phyloP scores from a whole-genome alignment of 805 yeast genomes.

The Saturnispora ahearnii region DNA sequence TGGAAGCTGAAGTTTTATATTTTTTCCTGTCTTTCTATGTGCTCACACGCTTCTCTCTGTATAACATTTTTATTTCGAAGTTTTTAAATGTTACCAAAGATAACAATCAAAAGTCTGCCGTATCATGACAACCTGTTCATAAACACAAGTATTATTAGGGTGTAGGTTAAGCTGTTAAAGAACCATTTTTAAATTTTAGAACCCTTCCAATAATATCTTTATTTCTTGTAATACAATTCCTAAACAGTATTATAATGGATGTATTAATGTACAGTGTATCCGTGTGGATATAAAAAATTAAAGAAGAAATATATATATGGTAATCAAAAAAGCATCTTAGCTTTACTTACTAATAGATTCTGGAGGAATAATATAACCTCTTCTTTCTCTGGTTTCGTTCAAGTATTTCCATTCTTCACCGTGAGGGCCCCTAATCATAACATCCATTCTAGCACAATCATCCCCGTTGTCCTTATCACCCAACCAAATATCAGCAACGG shows the following conservation, averaged over 20 bases:
- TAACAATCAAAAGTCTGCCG: no score
- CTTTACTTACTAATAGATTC: constrained; percentile 7
- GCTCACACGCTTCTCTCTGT: no score
- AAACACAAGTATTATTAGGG: no score
- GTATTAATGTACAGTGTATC: not conserved
- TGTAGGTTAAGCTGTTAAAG: no score
- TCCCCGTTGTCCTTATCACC: constrained; percentile 24
- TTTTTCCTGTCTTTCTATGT: not conserved
- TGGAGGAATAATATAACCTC: constrained; percentile 22
- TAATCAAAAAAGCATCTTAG: not conserved
- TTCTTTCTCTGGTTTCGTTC: constrained; percentile 20
- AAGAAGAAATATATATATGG: no score
- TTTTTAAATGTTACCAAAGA: no score
- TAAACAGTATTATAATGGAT: no score
- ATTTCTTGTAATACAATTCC: no score
- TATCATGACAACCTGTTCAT: no score
- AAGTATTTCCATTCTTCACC: constrained; percentile 26
- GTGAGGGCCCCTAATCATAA: constrained; percentile 30
- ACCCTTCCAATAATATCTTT: no score
- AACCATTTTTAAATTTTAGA: no score
- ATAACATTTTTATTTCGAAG: no score
- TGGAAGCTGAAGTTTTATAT: not conserved
- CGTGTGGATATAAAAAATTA: not conserved
- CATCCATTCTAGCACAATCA: constrained; percentile 31
- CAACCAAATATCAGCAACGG: constrained; percentile 40